Evolutionary conservation across 345 rosid genomes (phyloP).

Genomic region (Ceriops tagal): DNA sequence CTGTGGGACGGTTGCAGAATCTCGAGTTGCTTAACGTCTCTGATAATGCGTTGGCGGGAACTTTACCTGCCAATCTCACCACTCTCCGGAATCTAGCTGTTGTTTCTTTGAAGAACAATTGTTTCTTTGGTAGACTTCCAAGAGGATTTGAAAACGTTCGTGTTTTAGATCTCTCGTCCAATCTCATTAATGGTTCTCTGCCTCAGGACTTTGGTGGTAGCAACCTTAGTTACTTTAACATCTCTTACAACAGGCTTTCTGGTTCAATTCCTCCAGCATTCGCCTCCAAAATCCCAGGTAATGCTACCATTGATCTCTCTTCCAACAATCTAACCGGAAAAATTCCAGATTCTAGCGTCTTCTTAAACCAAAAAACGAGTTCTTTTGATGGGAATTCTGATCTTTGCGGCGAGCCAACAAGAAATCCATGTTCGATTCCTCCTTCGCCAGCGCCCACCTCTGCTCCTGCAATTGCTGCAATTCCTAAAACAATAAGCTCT

Average conservation of each 20-base stretch:
- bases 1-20: slow-evolving; percentile 37
- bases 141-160: slow-evolving; percentile 46
- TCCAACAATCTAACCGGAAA: slow-evolving; percentile 69
- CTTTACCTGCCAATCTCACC: slow-evolving; percentile 44
- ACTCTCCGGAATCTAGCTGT: slow-evolving; percentile 40
- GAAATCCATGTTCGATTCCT: slow-evolving; percentile 49
- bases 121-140: slow-evolving; percentile 55
- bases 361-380: slow-evolving; percentile 40
- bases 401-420: slow-evolving; percentile 53
- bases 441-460: slow-evolving; percentile 59
- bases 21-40: slow-evolving; percentile 64
- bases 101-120: slow-evolving; percentile 58
- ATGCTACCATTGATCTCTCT: slow-evolving; percentile 73
- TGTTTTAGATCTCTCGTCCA: slow-evolving; percentile 73
- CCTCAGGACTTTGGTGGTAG: slow-evolving; percentile 66
- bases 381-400: slow-evolving; percentile 59
- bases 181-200: slow-evolving; percentile 67
- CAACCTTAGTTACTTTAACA: slow-evolving; percentile 51
- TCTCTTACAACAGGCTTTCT: slow-evolving; percentile 65
- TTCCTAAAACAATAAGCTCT: slow-evolving; percentile 29
- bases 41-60: slow-evolving; percentile 67
- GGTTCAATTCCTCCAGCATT: slow-evolving; percentile 60
- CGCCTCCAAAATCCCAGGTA: slow-evolving; percentile 48
- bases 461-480: slow-evolving; percentile 55
- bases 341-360: slow-evolving; percentile 50